Conservation (phyloP, 2,329 filamentous ascomycete genomes). For the Fusarium sp. region DNA sequence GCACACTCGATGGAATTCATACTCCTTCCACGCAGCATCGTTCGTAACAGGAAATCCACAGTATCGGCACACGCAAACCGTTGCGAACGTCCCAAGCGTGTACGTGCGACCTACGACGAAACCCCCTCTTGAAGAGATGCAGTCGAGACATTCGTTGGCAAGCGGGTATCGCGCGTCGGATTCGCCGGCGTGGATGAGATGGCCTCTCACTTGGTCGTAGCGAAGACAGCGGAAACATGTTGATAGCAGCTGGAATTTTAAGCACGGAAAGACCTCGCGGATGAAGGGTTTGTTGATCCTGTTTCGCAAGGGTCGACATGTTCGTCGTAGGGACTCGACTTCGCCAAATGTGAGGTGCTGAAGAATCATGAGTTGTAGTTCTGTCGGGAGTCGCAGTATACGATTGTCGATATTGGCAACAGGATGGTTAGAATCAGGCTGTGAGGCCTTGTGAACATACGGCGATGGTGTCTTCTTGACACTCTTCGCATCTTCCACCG, state of each 20-base stretch:
- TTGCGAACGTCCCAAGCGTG: constrained; percentile 53
- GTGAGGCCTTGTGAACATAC: not conserved
- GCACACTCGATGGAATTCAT: constrained; percentile 58
- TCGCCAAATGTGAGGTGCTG: constrained; percentile 58
- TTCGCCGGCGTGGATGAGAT: constrained; percentile 52
- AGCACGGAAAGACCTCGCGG: constrained; percentile 54
- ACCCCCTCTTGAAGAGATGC: constrained; percentile 53
- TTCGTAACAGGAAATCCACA: constrained; percentile 58
- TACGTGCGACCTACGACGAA: constrained; percentile 56
- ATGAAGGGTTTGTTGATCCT: constrained; percentile 55
- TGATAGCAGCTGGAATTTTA: constrained; percentile 51
- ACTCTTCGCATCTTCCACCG: not conserved
- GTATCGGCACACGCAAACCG: constrained; percentile 59
- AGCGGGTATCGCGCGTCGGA: constrained; percentile 54
- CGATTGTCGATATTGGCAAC: constrained; percentile 3
- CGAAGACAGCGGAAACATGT: constrained; percentile 58
- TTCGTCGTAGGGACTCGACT: constrained; percentile 58
- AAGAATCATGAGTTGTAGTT: constrained; percentile 59
- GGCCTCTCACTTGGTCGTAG: constrained; percentile 50
- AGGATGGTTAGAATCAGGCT: not conserved
- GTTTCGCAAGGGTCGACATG: constrained; percentile 55
- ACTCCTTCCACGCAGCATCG: constrained; percentile 50
- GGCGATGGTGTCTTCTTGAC: not conserved
- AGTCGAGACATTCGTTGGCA: constrained; percentile 57
- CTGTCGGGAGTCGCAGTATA: constrained; percentile 56